Conservation (phyloP, 2,329 filamentous ascomycete species). For the Purpureocillium lavendulum region DNA sequence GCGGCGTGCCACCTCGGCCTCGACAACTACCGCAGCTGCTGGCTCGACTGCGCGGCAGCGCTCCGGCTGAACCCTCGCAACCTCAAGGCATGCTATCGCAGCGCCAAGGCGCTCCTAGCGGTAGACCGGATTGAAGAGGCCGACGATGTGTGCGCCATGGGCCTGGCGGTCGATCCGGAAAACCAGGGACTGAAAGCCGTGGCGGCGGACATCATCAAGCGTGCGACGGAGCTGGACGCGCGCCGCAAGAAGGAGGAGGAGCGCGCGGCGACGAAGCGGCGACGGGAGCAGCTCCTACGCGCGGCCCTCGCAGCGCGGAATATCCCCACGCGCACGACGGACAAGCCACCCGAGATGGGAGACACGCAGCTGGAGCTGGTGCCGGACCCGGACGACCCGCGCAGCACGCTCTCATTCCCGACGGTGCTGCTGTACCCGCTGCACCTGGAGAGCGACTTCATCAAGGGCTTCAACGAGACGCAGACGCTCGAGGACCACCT, state of each 20-base stretch:
- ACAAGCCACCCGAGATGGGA: conserved; percentile 75
- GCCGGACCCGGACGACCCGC: conserved; percentile 65
- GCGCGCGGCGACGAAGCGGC: conserved; percentile 43
- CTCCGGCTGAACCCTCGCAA: conserved; percentile 73
- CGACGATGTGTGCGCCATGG: conserved; percentile 66
- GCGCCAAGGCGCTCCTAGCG: conserved; percentile 66
- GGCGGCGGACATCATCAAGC: conserved; percentile 52
- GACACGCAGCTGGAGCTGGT: conserved; percentile 66
- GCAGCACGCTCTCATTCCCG: conserved; percentile 66
- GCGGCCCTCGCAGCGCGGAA: conserved; percentile 61
- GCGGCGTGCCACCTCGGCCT: conserved; percentile 85
- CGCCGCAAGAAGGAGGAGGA: conserved; percentile 48
- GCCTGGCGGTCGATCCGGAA: conserved; percentile 60
- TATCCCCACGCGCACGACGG: conserved; percentile 59
- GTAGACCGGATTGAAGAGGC: conserved; percentile 76
- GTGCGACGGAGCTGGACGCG: conserved; percentile 45
- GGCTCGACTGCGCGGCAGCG: conserved; percentile 72
- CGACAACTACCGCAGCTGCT: conserved; percentile 81
- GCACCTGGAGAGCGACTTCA: conserved; percentile 76
- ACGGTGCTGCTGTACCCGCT: conserved; percentile 78
- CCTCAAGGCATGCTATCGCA: conserved; percentile 87
- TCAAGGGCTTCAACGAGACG: conserved; percentile 77
- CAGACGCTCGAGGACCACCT: conserved; percentile 71
- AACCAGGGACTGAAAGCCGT: conserved; percentile 62
- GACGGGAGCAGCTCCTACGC: conserved; percentile 52